Evolutionary conservation across 257 asterid species (phyloP), one percentile per base, ranked within the genome.

Genomic region (Striga asiatica): DNA sequence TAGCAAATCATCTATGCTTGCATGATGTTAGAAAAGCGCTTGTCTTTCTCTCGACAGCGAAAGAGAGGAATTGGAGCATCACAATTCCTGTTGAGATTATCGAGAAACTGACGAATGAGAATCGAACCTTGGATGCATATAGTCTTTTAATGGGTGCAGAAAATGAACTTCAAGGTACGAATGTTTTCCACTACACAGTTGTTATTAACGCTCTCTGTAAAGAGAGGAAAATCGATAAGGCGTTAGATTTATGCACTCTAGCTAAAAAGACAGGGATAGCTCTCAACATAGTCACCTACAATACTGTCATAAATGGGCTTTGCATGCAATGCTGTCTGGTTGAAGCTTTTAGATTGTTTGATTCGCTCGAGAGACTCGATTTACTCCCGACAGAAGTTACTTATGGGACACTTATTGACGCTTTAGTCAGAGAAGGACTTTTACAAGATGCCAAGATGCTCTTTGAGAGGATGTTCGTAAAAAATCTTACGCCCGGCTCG

Each of bases 341-440:
- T 35, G 95, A 87, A 68, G 98, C 97, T 51, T 78, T 87, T 71
- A 77, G 94, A 69, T 69, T 87, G 72, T 82, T 84, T 57, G 89
- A 82, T 74, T 81, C 98, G 24, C 61, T 91, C 50, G 89, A 78
- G 71, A 72, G 48, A 61, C 71, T 62, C 7, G 46, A 51, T 25
- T 37, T 82, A 49, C 64, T 25, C 71, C 95, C 97, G 54, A 74
- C 98, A 0, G 93, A 77, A 69, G 67, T 79, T 58, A 87, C 95
- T 7, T 91, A 75, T 42, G 89, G 83, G 60, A 88, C 84, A n/a
- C 83, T 91, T 54, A 78, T 87, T 59, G 75, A 77, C 62, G 73
- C 93, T 56, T 76, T 91, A 63, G 81, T 80, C 38, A 87, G 72
- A 66, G 85, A 74, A 68, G 95, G 98, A 12, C 78, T 55, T 67